Evolutionary conservation across 257 asterid species (phyloP).

Genomic region (Solanum corneliomulleri): DNA sequence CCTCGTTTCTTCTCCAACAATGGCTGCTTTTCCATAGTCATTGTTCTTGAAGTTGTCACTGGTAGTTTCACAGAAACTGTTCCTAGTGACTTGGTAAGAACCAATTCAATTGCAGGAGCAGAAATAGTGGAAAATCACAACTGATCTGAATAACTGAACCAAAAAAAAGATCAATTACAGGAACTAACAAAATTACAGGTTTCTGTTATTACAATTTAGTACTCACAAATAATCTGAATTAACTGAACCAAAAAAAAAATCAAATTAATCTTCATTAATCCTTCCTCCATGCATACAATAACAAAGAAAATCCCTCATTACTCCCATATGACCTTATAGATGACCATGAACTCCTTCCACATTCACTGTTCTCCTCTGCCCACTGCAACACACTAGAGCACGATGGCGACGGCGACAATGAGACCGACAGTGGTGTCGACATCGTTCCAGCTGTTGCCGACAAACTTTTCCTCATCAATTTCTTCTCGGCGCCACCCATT

Average conservation of each 20-base stretch:
- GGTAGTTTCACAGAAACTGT: neutral
- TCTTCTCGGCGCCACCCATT: slow-evolving; percentile 27
- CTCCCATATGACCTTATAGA: slow-evolving; percentile 18
- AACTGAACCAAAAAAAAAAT: neutral
- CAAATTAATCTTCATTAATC: neutral
- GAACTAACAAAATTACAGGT: neutral
- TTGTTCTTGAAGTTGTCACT: neutral
- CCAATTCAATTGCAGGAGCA: neutral
- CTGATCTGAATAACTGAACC: neutral
- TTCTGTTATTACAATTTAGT: neutral
- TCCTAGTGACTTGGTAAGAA: neutral
- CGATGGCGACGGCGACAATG: slow-evolving; percentile 12
- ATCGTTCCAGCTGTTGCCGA: neutral
- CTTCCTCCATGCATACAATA: slow-evolving; percentile 34
- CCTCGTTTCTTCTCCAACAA: neutral
- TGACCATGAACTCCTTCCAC: slow-evolving; percentile 33
- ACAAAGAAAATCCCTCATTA: slow-evolving; percentile 21
- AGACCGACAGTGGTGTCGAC: neutral
- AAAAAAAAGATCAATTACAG: neutral
- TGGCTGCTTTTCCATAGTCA: neutral
- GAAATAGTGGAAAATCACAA: neutral
- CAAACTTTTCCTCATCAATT: slow-evolving; percentile 23
- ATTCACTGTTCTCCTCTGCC: slow-evolving; percentile 33
- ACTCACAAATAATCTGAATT: neutral
- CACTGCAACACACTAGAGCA: slow-evolving; percentile 33